Evolutionary conservation across 2,329 filamentous ascomycete genomes (phyloP), one percentile per base, ranked within the genome.

Genomic region (Colletotrichum sp.): DNA sequence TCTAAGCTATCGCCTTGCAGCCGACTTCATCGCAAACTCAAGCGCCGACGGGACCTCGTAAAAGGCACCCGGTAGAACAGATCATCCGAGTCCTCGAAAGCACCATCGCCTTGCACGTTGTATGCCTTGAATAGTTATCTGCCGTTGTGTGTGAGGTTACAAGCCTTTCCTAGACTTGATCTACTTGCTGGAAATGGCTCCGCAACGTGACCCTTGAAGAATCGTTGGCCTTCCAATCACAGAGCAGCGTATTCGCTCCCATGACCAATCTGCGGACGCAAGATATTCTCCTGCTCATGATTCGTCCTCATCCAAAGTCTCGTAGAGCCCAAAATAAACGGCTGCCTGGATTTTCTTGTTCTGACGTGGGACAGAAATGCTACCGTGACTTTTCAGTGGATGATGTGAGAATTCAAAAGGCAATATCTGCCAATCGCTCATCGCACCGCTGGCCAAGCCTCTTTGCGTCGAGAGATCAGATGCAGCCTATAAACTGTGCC

Each of bases 1-100:
- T 96, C 76, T 93, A 95, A 82, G 94, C 92, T 15, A 88, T 87
- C 6, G 95, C 94, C 2, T 81, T 96, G 36, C 94, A 95, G 83
- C 93, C 93, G 6, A 21, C 6, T 21, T 0, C 93, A 95, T 81
- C 81, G 15, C 7, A 61, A 5, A 16, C n/a, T 18, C 57, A n/a
- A 13, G 4, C 6, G n/a, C n/a, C 5, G 43, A 21, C 21, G 9
- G n/a, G 24, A 18, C 36, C 4, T 6, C 30, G 16, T 59, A 12
- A 2, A n/a, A 7, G 7, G 12, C 10, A 0, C 2, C 18, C 30
- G 13, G 59, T 2, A 24, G 18, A 30, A 24, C 5, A 63, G 59
- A 21, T 52, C 43, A 21, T 52, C 43, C 43, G n/a, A 52, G 10
- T 13, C 2, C 10, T 24, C n/a, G 43, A 21, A 21, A 13, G n/a